These are phyloP conservation scores for Leccinum subgranulosum DNA, from an alignment of 768 basidiomycete species.

Conservation along the genomic window DNA sequence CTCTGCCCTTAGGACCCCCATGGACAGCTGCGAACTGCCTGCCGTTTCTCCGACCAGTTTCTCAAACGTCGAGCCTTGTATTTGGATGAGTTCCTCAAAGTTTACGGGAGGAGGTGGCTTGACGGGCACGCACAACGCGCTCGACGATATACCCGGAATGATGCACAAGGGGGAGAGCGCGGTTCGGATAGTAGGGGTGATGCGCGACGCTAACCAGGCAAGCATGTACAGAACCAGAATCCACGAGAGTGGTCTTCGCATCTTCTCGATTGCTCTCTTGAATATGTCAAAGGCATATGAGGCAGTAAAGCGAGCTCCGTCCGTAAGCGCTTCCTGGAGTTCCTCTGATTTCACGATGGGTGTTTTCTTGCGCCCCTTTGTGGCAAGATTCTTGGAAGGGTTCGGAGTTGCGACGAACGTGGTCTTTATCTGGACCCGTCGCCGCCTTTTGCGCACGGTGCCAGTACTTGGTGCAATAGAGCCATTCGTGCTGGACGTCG, in stretches of 20 bases:
- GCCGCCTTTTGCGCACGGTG: constrained; percentile 30
- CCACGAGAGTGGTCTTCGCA: constrained; percentile 55
- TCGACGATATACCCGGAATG: constrained; percentile 55
- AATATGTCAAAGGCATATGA: constrained; percentile 50
- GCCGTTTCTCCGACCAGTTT: constrained; percentile 58
- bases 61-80: constrained; percentile 61
- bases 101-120: constrained; percentile 41
- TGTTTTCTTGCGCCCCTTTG: constrained; percentile 27
- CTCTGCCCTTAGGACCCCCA: constrained; percentile 73
- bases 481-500: constrained; percentile 1
- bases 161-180: constrained; percentile 59
- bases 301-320: constrained; percentile 27
- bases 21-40: constrained; percentile 55
- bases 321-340: constrained; percentile 18
- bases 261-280: constrained; percentile 42
- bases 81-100: constrained; percentile 57
- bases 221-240: constrained; percentile 52
- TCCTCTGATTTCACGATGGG: constrained; percentile 28
- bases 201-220: constrained; percentile 38
- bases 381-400: constrained; percentile 15
- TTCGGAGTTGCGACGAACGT: constrained; percentile 19
- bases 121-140: constrained; percentile 38
- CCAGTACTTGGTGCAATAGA: constrained; percentile 5
- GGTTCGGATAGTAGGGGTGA: constrained; percentile 42
- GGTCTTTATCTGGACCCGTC: constrained; percentile 16